These are phyloP conservation scores for Gossypium australe DNA, from an alignment of 345 rosid species.

Conservation along the genomic window DNA sequence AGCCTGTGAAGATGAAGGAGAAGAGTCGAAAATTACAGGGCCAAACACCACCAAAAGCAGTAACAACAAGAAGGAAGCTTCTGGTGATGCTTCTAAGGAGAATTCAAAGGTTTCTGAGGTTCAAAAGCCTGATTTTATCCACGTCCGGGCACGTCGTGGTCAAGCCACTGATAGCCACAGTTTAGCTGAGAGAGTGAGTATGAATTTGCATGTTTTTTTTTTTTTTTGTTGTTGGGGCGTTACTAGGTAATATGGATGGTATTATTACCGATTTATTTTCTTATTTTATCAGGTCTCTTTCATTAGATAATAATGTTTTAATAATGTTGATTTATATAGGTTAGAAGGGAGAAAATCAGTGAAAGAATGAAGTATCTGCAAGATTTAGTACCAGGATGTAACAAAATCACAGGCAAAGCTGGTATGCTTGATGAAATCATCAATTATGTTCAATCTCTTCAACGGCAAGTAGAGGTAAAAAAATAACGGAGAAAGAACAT, in stretches of 20 bases:
- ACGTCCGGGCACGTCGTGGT: slow-evolving; percentile 93
- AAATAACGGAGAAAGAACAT: neutral
- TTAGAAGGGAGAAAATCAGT: slow-evolving; percentile 80
- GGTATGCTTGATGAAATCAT: slow-evolving; percentile 89
- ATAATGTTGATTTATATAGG: slow-evolving; percentile 33
- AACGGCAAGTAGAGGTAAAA: slow-evolving; percentile 67
- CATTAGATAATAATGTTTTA: neutral
- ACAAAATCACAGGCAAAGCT: slow-evolving; percentile 67
- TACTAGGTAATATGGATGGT: too few species aligned
- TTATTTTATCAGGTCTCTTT: neutral
- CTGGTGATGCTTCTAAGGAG: slow-evolving; percentile 50
- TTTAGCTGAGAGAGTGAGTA: slow-evolving; percentile 91
- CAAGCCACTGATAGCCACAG: slow-evolving; percentile 99
- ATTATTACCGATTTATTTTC: neutral
- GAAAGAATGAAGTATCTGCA: slow-evolving; percentile 83
- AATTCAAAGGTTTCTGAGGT: slow-evolving; percentile 57
- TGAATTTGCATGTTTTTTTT: neutral
- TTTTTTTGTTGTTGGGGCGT: too few species aligned
- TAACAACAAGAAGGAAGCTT: slow-evolving; percentile 37
- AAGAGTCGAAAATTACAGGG: slow-evolving; percentile 52
- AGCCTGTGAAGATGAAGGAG: slow-evolving; percentile 42
- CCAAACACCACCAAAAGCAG: slow-evolving; percentile 37
- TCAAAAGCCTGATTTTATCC: slow-evolving; percentile 81
- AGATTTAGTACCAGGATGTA: slow-evolving; percentile 74
- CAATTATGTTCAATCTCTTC: slow-evolving; percentile 78